phyloP scores from a whole-genome alignment of 768 basidiomycete genomes.

The Boletales sp. region DNA sequence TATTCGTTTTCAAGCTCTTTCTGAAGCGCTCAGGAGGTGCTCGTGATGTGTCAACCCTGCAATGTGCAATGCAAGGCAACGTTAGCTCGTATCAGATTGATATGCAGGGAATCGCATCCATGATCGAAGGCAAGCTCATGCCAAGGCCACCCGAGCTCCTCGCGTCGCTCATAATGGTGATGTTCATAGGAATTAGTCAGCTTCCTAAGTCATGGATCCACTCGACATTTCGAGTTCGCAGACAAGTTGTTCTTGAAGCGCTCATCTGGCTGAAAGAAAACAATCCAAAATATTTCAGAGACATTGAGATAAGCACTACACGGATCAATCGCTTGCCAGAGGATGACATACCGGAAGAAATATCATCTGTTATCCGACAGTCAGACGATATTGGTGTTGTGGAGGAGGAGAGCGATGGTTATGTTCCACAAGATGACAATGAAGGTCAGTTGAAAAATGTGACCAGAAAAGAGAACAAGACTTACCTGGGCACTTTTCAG shows the following conservation, averaged over 20 bases:
- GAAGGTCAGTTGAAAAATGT: no score
- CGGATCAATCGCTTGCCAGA: conserved; percentile 26
- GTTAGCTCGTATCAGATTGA: conserved; percentile 32
- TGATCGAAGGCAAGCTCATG: conserved; percentile 35
- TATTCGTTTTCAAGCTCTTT: neutral
- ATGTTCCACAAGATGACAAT: neutral
- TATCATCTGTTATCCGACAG: conserved; percentile 22
- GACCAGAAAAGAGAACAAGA: no score
- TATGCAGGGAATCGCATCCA: conserved; percentile 21
- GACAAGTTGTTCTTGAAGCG: conserved; percentile 26
- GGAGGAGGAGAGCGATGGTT: conserved; percentile 25
- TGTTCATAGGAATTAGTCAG: conserved; percentile 31
- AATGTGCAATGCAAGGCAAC: conserved; percentile 32
- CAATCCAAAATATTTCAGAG: conserved; percentile 30
- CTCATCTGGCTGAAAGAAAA: conserved; percentile 35
- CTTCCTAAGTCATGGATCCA: conserved; percentile 28
- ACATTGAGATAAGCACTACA: conserved; percentile 23
- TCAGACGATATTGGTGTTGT: conserved; percentile 34
- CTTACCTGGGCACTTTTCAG: no score
- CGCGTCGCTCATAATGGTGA: conserved; percentile 31
- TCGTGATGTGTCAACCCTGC: neutral
- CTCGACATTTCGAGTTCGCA: conserved; percentile 30
- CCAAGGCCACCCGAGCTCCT: conserved; percentile 28
- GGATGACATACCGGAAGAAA: conserved; percentile 33
- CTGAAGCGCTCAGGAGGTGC: neutral